Conservation (phyloP, 345 rosid species). For the Citrus inodora region DNA sequence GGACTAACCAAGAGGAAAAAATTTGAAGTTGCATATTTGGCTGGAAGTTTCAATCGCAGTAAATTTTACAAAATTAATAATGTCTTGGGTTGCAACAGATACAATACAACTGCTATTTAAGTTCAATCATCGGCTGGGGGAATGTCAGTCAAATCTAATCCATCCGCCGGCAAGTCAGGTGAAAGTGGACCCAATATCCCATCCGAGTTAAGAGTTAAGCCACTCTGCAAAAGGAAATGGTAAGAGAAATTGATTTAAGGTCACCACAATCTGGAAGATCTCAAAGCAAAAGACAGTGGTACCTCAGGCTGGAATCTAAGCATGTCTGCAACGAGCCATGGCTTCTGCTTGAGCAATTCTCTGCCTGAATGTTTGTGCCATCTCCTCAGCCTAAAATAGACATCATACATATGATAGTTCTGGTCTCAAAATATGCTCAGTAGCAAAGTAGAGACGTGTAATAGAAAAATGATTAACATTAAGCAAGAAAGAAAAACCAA, state of each 20-base stretch:
- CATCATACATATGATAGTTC: not conserved
- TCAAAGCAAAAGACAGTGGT: conserved; percentile 18
- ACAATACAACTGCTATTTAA: no score
- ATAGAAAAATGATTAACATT: not conserved
- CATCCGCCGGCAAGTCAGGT: conserved; percentile 76
- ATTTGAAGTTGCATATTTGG: not conserved
- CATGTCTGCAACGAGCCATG: conserved; percentile 97
- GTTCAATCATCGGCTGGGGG: conserved; percentile 30
- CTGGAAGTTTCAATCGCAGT: not conserved
- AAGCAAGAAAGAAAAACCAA: not conserved
- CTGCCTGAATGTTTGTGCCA: conserved; percentile 98
- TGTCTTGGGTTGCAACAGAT: not conserved
- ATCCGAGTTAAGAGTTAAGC: conserved; percentile 70
- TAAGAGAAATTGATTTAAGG: not conserved
- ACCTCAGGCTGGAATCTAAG: conserved; percentile 99
- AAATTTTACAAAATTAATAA: conserved; percentile 3
- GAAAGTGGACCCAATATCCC: conserved; percentile 71
- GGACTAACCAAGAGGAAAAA: no score
- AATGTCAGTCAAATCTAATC: conserved; percentile 62
- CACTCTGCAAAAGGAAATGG: conserved; percentile 51
- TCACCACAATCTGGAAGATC: not conserved
- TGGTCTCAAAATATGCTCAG: not conserved
- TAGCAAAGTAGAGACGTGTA: not conserved
- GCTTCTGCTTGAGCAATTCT: conserved; percentile 99
- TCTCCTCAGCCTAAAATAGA: conserved; percentile 85